phyloP scores from a whole-genome alignment of 1,139 yeast species.

The Blastobotrys elegans region DNA sequence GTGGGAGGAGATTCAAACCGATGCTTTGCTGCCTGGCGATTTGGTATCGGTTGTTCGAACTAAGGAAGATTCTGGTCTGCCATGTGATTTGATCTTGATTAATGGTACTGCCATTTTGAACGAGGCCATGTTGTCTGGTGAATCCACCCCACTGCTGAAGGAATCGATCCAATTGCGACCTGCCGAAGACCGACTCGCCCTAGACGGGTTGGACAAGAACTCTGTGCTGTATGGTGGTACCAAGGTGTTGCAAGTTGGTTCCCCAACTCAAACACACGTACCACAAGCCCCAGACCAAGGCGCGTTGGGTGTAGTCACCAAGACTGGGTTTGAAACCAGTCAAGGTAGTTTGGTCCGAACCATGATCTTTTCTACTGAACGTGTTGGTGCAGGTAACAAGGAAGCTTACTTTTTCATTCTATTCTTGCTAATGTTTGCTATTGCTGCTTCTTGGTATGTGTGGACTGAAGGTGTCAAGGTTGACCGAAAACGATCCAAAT shows the following conservation, averaged over 20 bases:
- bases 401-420: conserved; percentile 91
- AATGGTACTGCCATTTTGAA: conserved; percentile 91
- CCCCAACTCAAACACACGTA: conserved; percentile 50
- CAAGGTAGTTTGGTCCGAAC: conserved; percentile 97
- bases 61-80: conserved; percentile 84
- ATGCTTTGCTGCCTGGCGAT: conserved; percentile 86
- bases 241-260: conserved; percentile 84
- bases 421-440: conserved; percentile 83
- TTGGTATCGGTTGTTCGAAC: conserved; percentile 84
- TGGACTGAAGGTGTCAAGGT: conserved; percentile 96
- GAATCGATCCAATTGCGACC: conserved; percentile 89
- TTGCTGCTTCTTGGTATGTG: conserved; percentile 96
- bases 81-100: conserved; percentile 86
- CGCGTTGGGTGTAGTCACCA: conserved; percentile 83
- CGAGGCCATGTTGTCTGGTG: conserved; percentile 98
- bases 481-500: conserved; percentile 93
- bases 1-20: conserved; percentile 71
- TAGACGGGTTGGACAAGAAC: conserved; percentile 84
- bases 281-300: conserved; percentile 75
- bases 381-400: conserved; percentile 92
- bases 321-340: conserved; percentile 96
- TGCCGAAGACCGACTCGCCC: conserved; percentile 55
- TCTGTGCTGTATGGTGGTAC: conserved; percentile 95
- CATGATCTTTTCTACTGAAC: conserved; percentile 95
- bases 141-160: conserved; percentile 91